Evolutionary conservation across 2,329 filamentous ascomycete species (phyloP), one percentile per base, ranked within the genome.

Genomic region (Biscogniauxia marginata): DNA sequence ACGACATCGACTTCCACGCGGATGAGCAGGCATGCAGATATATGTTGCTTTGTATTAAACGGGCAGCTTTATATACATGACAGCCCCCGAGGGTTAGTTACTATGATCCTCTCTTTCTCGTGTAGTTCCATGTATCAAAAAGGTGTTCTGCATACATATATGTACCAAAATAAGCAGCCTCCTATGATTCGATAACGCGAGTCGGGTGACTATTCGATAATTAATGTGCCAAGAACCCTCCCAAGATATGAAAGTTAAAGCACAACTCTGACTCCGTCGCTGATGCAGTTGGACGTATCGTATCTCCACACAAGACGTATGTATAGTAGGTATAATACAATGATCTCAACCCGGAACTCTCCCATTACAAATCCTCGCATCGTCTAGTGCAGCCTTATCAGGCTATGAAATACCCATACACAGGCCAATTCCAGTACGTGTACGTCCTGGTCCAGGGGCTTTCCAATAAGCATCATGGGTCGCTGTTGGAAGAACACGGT

Each of bases 211-310:
- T 23, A 50, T 50, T 51, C 20, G 22, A 20, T 1, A 7, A 22
- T 19, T 20, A 22, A 46, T 21, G 44, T 39, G 30, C 30, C 13
- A 16, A 46, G 44, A 46, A 21, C 18, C 44, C 44, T 46, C 13
- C 30, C 3, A 39, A 39, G n/a, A 39, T n/a, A 39, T 39, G 9
- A 39, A 39, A 39, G n/a, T 11, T 39, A 39, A 39, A 39, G 30
- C 30, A 39, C 53, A 56, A 24, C 20, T 52, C 53, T 50, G 52
- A 56, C 58, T 58, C 58, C 53, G 53, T 58, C 56, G 56, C 58
- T 61, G 51, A 54, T 58, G 58, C 55, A 53, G 34, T 57, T 34
- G 21, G 46, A 48, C 45, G 25, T 52, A 47, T 43, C 50, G 19
- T 39, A 39, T 39, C 30, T 20, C 24, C 44, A 47, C 20, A 19